Base-by-base conservation (phyloP, 208 protist species). In the Acanthamoeba quina region DNA sequence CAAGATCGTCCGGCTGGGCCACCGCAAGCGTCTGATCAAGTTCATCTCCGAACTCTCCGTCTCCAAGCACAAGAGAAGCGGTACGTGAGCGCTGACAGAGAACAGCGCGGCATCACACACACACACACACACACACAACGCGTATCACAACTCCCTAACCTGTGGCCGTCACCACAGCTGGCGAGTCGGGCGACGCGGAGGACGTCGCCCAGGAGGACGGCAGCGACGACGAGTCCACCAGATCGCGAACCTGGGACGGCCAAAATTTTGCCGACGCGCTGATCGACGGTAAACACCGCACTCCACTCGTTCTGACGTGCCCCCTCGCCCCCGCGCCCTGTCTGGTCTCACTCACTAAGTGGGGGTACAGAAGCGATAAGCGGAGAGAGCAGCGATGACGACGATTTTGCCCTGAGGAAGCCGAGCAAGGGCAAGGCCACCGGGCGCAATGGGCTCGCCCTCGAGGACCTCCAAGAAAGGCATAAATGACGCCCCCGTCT, bases 11-110 rank as follows among this genome's bases (percentile, higher is more conserved):
- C 29, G 85, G 60, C 60, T 91, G 41, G 85, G 85, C 24, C 85
- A 91, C 60, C 31, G 85, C 5, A 91, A 91, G 41, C 85, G 85
- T 13, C 31, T 91, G n/a, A 68, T 91, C 21, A 91, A 91, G 44
- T 54, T 34, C 41, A 91, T 91, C 47, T 49, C 60, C 17, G 54
- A 76, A 60, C 62, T 91, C 31, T 21, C n/a, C 26, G 64, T 11
- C 64, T 72, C 64, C 82, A 89, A 66, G 41, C 72, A 82, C 19
- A 44, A 37, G 21, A 15, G 44, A 52, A 5, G 17, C 21, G 72
- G 72, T 82, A 52, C 11, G 21, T 17, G 13, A 54, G 24, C 68
- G 44, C 44, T 47, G 44, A 47, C 44, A 47, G 44, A 47, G 44
- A 47, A 47, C 2, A 41, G 37, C 37, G 2, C 3, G 37, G 37